Conservation (phyloP, 345 rosid genomes). For the Aegle marmelos region DNA sequence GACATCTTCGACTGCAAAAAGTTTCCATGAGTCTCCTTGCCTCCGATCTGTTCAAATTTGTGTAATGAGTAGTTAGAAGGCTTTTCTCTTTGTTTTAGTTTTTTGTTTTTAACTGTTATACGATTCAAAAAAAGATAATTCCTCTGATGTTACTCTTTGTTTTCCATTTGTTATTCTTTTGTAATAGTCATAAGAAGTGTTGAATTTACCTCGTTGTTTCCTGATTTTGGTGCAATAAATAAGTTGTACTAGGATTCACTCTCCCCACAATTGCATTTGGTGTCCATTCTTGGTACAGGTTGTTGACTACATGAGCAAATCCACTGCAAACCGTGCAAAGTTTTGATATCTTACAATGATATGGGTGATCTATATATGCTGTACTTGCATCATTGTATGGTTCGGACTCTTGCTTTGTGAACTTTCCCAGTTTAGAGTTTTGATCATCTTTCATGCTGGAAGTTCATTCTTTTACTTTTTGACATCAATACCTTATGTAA, state of each 20-base stretch:
- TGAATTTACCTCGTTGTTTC: constrained; percentile 43
- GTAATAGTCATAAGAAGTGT: not conserved
- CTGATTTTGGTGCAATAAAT: constrained; percentile 54
- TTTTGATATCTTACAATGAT: not conserved
- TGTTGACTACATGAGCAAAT: constrained; percentile 71
- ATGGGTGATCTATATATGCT: not conserved
- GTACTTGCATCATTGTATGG: not conserved
- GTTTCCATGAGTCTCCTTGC: constrained; percentile 42
- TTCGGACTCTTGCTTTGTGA: not conserved
- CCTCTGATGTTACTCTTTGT: not conserved
- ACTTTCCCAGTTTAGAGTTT: not conserved
- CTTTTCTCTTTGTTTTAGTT: not conserved
- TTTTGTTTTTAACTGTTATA: not conserved
- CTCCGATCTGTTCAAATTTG: constrained; percentile 37
- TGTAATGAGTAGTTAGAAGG: not conserved
- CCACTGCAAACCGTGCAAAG: constrained; percentile 46
- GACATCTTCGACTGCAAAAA: constrained; percentile 51
- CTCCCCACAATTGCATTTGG: constrained; percentile 90
- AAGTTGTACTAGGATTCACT: constrained; percentile 65
- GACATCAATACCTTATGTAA: not conserved
- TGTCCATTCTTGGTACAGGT: constrained; percentile 74
- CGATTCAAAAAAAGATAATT: not conserved
- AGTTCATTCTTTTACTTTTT: not conserved
- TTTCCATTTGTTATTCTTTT: not conserved
- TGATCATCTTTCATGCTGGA: not conserved